Base-by-base conservation (phyloP, 352 stramenopile species). In the Halophytophthora polymorphica region DNA sequence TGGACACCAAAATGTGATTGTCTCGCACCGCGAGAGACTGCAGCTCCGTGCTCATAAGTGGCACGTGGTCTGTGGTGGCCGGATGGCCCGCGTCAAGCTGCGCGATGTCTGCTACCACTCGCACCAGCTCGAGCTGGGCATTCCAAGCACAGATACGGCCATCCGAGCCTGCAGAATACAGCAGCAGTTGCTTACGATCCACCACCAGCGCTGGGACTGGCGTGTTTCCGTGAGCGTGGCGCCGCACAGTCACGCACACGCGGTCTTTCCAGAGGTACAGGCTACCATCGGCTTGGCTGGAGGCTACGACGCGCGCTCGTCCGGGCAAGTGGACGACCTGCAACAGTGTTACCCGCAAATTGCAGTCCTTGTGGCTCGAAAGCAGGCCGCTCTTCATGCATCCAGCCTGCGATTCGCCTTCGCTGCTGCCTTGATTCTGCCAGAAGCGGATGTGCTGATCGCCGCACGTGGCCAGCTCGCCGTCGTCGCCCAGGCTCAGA, bases 1-100 rank as follows among this genome's bases (percentile, higher is more conserved):
- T 97, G 13, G 82, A 83, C 11, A 98, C 71, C 3, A 97, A 48
- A 14, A 97, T 53, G 22, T 86, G 86, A 1, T 61, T 70, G 34
- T 89, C 72, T 8, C 77, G 77, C 2, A 83, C 66, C 0, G 61
- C 64, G 6, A 93, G 44, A 8, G 76, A 86, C 41, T 86, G 81
- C 36, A 90, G 56, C 14, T 50, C 56, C 3, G 55, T 73, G 33
- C 46, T 81, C 28, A 42, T 74, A 1, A 75, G 71, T 19, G 42
- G 49, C 5, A 58, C 23, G 0, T 28, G 41, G 10, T 40, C 35
- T 1, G 43, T 39, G 1, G 25, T 31, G 21, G 15, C 23, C 45
- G 21, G 35, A 29, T 22, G 19, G 3, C 7, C 28, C 22, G 35
- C 36, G 14, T 67, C 58, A 15, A 86, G 45, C 35, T 81, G 67